Percentiles rank a stretch among this genome's conserved stretches.
phyloP scores from a whole-genome alignment of 305 asterid genomes.

The Euphrasia arctica region DNA sequence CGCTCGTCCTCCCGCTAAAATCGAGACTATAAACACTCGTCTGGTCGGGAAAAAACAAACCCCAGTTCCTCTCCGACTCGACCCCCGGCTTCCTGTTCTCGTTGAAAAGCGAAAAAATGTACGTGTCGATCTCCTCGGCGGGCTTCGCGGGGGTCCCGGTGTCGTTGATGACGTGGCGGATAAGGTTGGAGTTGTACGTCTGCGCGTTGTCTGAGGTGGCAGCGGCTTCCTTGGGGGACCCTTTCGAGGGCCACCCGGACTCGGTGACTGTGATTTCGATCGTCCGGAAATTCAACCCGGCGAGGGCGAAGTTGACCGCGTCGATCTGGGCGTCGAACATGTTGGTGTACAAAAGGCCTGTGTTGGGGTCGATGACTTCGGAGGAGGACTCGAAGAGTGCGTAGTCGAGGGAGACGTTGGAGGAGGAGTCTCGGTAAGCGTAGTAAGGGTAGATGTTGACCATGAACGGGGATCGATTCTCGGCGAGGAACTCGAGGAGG shows the following conservation, averaged over 20 bases:
- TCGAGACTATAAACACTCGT: conserved; percentile 88
- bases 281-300: conserved; percentile 68
- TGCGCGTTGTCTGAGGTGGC: conserved; percentile 91
- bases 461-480: conserved; percentile 86
- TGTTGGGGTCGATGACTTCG: conserved; percentile 89
- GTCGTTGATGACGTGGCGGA: conserved; percentile 72
- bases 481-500: conserved; percentile 81
- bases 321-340: conserved; percentile 96
- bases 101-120: conserved; percentile 80
- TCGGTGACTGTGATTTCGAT: conserved; percentile 85
- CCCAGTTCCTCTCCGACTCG: conserved; percentile 98
- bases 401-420: conserved; percentile 80
- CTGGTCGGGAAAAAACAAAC: conserved; percentile 83
- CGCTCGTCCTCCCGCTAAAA: conserved; percentile 58
- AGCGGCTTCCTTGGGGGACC: conserved; percentile 71
- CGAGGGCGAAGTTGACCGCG: conserved; percentile 79
- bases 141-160: conserved; percentile 92
- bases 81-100: conserved; percentile 93
- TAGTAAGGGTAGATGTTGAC: conserved; percentile 84
- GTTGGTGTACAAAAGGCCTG: conserved; percentile 83
- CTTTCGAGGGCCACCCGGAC: conserved; percentile 99
- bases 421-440: conserved; percentile 80
- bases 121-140: conserved; percentile 62
- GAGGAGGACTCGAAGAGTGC: conserved; percentile 90
- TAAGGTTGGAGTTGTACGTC: conserved; percentile 75